Percentiles rank a stretch among this genome's conserved stretches.
These are phyloP conservation scores for Alloteropsis angusta DNA, from an alignment of 202 grass and related monocot species.

Conservation along the genomic window DNA sequence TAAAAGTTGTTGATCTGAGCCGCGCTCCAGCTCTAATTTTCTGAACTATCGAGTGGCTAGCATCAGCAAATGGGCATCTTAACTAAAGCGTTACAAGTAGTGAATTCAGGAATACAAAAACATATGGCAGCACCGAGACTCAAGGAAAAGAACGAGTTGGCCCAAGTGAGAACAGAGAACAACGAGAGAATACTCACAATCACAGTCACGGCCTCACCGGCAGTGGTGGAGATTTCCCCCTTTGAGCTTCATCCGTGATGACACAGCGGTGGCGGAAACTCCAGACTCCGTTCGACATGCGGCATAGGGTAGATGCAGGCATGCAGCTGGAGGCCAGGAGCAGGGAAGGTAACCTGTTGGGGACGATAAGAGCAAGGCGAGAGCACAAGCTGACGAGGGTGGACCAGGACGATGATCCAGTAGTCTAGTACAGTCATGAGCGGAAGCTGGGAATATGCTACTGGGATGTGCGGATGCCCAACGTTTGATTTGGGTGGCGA, in stretches of 20 bases:
- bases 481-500: background rate
- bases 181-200: slow-evolving; percentile 18
- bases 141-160: background rate
- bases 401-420: background rate
- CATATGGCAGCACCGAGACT: background rate
- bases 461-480: slow-evolving; percentile 14
- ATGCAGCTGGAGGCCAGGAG: background rate
- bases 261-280: background rate
- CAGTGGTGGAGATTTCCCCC: background rate
- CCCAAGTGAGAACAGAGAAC: background rate
- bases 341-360: background rate
- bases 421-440: background rate
- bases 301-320: background rate
- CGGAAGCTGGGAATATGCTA: slow-evolving; percentile 33
- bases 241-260: background rate
- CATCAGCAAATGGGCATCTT: background rate
- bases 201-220: background rate
- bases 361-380: background rate
- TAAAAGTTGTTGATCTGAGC: background rate
- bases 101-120: background rate
- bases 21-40: background rate
- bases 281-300: background rate
- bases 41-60: background rate
- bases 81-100: background rate
- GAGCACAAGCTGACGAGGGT: background rate